Evolutionary conservation across 2,329 filamentous ascomycete species (phyloP).

Genomic region (Chrysoporthe austroafricana): DNA sequence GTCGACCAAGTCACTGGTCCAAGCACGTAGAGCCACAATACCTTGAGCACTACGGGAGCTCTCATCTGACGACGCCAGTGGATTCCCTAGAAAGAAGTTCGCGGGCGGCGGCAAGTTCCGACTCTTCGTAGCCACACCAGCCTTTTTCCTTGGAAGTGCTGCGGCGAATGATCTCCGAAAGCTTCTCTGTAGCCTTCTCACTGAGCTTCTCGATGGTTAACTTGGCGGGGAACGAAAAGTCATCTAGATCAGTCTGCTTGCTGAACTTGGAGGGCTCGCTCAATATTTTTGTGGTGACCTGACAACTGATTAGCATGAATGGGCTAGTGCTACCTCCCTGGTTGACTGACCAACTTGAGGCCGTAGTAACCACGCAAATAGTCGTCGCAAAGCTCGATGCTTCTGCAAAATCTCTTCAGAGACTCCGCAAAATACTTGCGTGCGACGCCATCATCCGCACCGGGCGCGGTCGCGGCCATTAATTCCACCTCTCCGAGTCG

Average conservation of each 20-base stretch:
- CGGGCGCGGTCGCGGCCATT: constrained; percentile 60
- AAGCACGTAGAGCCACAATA: not conserved
- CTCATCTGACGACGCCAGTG: constrained; percentile 49
- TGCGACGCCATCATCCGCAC: constrained; percentile 42
- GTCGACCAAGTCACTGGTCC: constrained; percentile 34
- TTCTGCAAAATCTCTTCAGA: constrained; percentile 83
- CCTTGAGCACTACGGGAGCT: not conserved
- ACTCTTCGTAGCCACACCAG: constrained; percentile 74
- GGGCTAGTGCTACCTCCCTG: not conserved
- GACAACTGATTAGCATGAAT: constrained; percentile 34
- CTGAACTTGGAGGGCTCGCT: constrained; percentile 46
- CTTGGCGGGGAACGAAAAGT: constrained; percentile 57
- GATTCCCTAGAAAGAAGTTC: constrained; percentile 65
- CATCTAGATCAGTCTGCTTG: constrained; percentile 53
- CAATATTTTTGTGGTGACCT: constrained; percentile 58
- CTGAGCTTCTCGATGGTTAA: constrained; percentile 70
- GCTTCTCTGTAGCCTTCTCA: constrained; percentile 72
- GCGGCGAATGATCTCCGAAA: constrained; percentile 75
- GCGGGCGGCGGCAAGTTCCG: constrained; percentile 72
- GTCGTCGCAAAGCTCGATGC: constrained; percentile 90
- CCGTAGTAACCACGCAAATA: constrained; percentile 94
- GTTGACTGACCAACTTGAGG: constrained; percentile 69
- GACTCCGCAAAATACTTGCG: constrained; percentile 69
- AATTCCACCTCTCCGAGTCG: constrained; percentile 82
- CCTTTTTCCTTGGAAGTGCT: constrained; percentile 62